phyloP scores from a whole-genome alignment of 345 rosid genomes.

The Brassica rapa region DNA sequence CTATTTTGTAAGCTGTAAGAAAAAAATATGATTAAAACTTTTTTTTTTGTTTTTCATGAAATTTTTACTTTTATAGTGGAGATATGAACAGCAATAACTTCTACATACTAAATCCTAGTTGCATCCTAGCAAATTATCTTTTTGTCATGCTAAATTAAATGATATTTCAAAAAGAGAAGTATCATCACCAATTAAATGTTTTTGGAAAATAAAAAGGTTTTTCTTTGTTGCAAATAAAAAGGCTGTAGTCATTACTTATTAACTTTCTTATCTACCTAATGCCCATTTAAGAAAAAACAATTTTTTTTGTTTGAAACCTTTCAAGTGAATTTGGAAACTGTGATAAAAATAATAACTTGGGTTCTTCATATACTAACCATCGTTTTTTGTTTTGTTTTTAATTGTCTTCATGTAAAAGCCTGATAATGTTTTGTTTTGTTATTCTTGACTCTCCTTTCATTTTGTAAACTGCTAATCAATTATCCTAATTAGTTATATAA shows the following conservation, averaged over 20 bases:
- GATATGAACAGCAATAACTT: neutral
- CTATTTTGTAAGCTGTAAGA: too few species aligned
- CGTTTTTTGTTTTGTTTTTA: neutral
- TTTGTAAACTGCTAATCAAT: neutral
- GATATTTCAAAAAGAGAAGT: neutral
- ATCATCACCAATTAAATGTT: neutral
- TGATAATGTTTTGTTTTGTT: neutral
- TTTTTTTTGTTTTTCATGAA: too few species aligned
- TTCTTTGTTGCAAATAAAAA: neutral
- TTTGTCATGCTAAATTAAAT: neutral
- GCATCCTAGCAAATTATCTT: neutral
- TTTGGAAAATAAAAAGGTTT: neutral
- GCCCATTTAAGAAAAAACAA: neutral
- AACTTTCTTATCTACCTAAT: neutral
- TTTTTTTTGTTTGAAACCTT: neutral
- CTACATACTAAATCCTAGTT: neutral
- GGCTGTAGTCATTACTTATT: neutral
- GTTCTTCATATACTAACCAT: constrained; percentile 23
- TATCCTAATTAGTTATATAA: neutral
- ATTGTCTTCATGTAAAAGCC: constrained; percentile 16
- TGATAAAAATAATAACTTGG: neutral
- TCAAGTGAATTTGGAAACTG: neutral
- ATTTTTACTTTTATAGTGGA: neutral
- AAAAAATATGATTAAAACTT: too few species aligned
- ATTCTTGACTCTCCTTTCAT: neutral